phyloP scores from a whole-genome alignment of 129 eudicot genomes.

The Centaurea solstitialis region DNA sequence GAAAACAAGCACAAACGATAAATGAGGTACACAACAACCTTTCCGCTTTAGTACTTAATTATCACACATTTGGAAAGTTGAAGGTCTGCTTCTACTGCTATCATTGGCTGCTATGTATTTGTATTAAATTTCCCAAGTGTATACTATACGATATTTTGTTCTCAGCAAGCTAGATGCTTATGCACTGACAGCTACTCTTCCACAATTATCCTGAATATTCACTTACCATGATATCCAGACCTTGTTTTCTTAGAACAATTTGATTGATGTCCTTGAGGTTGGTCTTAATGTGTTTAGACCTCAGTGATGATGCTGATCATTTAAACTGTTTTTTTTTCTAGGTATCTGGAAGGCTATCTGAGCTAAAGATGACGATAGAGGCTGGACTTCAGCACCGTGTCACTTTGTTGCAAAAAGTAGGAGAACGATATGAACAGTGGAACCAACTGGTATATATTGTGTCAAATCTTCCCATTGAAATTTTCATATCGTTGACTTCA shows the following conservation, averaged over 20 bases:
- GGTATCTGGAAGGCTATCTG: constrained; percentile 75
- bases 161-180: not conserved
- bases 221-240: not conserved
- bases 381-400: constrained; percentile 63
- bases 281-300: not conserved
- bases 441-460: constrained; percentile 66
- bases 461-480: not conserved
- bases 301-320: not conserved
- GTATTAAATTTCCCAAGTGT: not conserved
- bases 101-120: not conserved
- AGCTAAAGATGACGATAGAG: constrained; percentile 69
- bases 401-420: constrained; percentile 58
- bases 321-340: constrained; percentile 15
- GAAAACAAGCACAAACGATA: constrained; percentile 71
- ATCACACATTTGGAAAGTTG: constrained; percentile 1
- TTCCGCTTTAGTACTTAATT: not conserved
- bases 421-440: constrained; percentile 70
- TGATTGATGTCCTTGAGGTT: not conserved
- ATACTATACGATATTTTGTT: not conserved
- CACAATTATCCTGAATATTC: not conserved
- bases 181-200: not conserved
- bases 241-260: not conserved
- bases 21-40: constrained; percentile 52
- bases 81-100: not conserved
- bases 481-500: not conserved